Evolutionary conservation across 1,139 yeast genomes (phyloP).

Genomic region (Pichia sp.): DNA sequence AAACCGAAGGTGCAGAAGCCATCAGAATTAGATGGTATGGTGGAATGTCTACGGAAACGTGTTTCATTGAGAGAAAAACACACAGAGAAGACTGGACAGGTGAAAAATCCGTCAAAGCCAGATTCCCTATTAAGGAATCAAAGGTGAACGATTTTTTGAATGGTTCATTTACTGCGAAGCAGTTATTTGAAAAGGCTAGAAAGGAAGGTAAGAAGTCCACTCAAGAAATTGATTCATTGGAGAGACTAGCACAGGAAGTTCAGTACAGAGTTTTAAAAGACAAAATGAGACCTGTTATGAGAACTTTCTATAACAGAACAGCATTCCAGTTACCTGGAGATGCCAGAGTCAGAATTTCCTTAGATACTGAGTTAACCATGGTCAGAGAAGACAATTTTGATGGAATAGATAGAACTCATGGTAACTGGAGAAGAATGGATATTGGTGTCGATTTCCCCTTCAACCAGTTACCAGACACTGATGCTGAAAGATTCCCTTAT

Average conservation of each 20-base stretch:
- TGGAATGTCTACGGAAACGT: constrained; percentile 88
- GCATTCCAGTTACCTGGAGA: constrained; percentile 99
- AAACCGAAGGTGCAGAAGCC: constrained; percentile 99
- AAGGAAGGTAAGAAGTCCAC: constrained; percentile 83
- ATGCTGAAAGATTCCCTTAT: constrained; percentile 89
- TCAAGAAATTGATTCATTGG: constrained; percentile 86
- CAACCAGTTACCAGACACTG: constrained; percentile 71
- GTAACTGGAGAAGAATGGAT: constrained; percentile 97
- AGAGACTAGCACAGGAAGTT: constrained; percentile 84
- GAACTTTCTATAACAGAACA: constrained; percentile 95
- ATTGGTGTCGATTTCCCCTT: constrained; percentile 97
- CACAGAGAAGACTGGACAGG: constrained; percentile 99
- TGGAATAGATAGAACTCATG: constrained; percentile 80
- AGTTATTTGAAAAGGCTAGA: constrained; percentile 86
- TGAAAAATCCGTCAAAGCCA: constrained; percentile 94
- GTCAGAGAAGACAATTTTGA: constrained; percentile 96
- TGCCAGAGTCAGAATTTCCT: constrained; percentile 95
- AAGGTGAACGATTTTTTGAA: constrained; percentile 74
- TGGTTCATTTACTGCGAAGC: constrained; percentile 81
- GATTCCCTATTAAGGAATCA: constrained; percentile 87
- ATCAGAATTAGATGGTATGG: constrained; percentile 98
- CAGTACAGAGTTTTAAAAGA: constrained; percentile 83
- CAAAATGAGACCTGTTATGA: constrained; percentile 84
- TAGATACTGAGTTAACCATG: constrained; percentile 93
- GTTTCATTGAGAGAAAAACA: constrained; percentile 93